Base-by-base conservation (phyloP, 345 rosid species). In the Psidium guajava region DNA sequence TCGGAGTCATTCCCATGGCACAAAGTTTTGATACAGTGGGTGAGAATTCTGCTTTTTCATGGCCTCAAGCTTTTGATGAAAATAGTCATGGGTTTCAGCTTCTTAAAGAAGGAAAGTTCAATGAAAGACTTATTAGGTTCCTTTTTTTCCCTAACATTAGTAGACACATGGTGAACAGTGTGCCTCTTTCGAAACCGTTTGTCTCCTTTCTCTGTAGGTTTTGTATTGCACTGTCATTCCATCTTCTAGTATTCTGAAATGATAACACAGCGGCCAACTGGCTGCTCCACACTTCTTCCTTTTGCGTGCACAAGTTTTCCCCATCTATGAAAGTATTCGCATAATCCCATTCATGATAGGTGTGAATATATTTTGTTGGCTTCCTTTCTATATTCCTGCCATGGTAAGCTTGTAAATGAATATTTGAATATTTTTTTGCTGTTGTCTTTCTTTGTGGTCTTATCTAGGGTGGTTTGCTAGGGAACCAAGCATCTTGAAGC, bases 381-480 rank as follows among this genome's bases (percentile, higher is more conserved):
- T 69, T 69, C 44, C 18, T 69, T 69, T 69, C 77, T 69, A 8
- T 11, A 8, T 69, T 69, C 77, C 77, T 64, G 24, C 47, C 44
- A 32, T 16, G 20, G 24, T 69, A 32, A 2, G 6, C 77, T 69
- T 16, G 77, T 5, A 69, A 16, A 32, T 69, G 44, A 69, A 69
- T 18, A 69, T 69, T 18, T 69, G 44, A 69, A 69, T 18, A 69
- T 69, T 18, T 69, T 47, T 69, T 69, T 69, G 2, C 77, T 32
- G 3, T 32, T 4, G 77, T 32, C 47, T 69, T 1, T 69, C 12
- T 69, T 69, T 32, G 24, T 74, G 84, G 40, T 86, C 42, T 86
- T 73, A 40, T 85, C 10, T 90, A 94, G 98, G 98, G 86, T 96
- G 98, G 98, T 95, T 96, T 92, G 96, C 99, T 83, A 82, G 95